Base-by-base conservation (phyloP, 2,329 filamentous ascomycete genomes). In the Cordyceps cicadae region DNA sequence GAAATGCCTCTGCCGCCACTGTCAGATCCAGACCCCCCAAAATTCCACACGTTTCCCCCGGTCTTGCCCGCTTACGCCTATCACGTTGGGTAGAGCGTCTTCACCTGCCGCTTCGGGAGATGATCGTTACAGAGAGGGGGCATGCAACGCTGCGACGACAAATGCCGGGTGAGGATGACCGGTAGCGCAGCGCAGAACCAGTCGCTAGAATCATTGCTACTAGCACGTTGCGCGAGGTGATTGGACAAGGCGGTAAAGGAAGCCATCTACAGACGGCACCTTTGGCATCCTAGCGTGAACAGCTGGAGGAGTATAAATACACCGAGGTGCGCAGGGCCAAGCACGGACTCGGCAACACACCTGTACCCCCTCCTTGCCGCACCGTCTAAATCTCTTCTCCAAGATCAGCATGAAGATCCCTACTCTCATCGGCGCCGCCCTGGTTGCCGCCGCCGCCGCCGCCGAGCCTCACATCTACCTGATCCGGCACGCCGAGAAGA, bases 401-500 rank as follows among this genome's bases (percentile, higher is more conserved):
- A n/a, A 45, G 8, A 19, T 8, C 17, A 43, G 14, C 21, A 61
- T 61, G 59, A 61, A 50, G 52, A 21, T 55, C 34, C 34, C 46
- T 46, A 32, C 9, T 6, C 26, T 59, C 7, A 34, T 41, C 11
- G 19, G 48, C 9, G 49, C 49, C 17, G 6, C 48, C 21, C 12
- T 61, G 5, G 59, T 45, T n/a, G 32, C 17, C 2, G 24, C 21
- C 32, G 59, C 45, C 15, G 45, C n/a, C 24, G 59, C 59, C 24
- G 46, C n/a, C n/a, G n/a, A 54, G 7, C 75, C 80, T 4, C 83
- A 77, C 1, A 77, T 84, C 32, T 85, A 83, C 65, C 71, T 84
- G 14, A 84, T 85, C 67, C 78, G 82, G 17, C 82, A 85, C 64
- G 82, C 81, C 60, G 82, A 85, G 68, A 85, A 85, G 68, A 81